Conservation (phyloP, 2,329 filamentous ascomycete genomes). For the Neofusicoccum sp. region DNA sequence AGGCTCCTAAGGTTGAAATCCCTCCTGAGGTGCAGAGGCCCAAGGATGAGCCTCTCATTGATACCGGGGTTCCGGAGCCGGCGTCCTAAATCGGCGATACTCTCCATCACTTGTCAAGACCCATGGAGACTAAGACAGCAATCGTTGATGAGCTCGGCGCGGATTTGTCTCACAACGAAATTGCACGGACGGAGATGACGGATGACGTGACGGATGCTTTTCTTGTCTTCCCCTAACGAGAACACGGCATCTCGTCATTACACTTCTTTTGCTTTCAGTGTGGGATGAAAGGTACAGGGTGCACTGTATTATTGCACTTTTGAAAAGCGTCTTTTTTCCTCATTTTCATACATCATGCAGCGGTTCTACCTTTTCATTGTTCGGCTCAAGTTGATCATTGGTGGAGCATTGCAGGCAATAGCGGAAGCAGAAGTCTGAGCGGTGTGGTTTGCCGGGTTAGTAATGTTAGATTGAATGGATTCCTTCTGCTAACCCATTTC, state of each 20-base stretch:
- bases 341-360: constrained; percentile 9
- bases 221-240: constrained; percentile 3
- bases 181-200: constrained; percentile 15
- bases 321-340: background rate
- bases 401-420: background rate
- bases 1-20: constrained; percentile 22
- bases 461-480: constrained; percentile 8
- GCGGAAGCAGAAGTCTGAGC: background rate
- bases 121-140: background rate
- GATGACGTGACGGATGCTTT: constrained; percentile 3
- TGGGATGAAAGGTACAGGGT: background rate
- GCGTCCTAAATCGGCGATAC: background rate
- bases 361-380: background rate
- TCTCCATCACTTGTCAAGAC: background rate
- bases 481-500: background rate
- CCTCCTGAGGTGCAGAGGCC: background rate
- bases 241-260: constrained; percentile 4
- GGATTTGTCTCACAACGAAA: background rate
- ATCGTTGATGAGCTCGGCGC: background rate
- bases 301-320: constrained; percentile 14
- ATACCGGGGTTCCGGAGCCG: background rate
- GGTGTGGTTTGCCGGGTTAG: background rate
- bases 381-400: background rate
- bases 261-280: constrained; percentile 2
- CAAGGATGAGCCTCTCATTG: background rate